Base-by-base conservation (phyloP, 768 basidiomycete species). In the Polyporus arcularius region DNA sequence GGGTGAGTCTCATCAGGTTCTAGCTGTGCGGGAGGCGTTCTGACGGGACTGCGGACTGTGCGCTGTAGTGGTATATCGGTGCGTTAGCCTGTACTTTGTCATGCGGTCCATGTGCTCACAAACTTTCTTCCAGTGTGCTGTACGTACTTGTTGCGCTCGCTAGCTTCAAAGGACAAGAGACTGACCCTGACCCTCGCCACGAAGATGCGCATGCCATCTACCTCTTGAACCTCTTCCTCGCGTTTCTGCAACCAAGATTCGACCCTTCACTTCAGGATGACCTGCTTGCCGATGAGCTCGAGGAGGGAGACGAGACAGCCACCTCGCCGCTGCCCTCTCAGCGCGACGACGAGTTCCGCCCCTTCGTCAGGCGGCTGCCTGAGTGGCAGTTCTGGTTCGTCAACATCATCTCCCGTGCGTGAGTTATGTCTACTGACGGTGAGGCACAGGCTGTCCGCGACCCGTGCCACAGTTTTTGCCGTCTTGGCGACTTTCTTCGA, bases 211-310 rank as follows among this genome's bases (percentile, higher is more conserved):
- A 92, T 66, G 95, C 93, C 32, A 98, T 97, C 67, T 98, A 98
- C 77, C 85, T 96, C 63, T 83, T 98, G 61, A 97, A 99, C 78
- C 85, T 99, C 55, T 86, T 99, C 56, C 84, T 99, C 65, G 96
- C 97, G 2, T 99, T 99, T 81, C 81, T 99, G 16, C 96, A 98
- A 79, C 97, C 97, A 38, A 92, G 90, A 73, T 98, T 99, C 73
- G 97, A 99, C 75, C 96, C 97, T 0, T 96, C 96, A 2, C 78
- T 98, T 35, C 90, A 95, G 65, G 93, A 93, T 48, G 97, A 99
- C 73, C 79, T 98, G 12, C 81, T 93, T 63, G 97, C 94, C 2
- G 92, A 96, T 65, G 96, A 98, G 70, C 90, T 97, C 18, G 97
- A 99, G 68, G 96, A 94, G 71, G 97, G 96, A 18, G 91, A 89